phyloP scores from a whole-genome alignment of 2,329 filamentous ascomycete species.

The Teratosphaeria viscida region DNA sequence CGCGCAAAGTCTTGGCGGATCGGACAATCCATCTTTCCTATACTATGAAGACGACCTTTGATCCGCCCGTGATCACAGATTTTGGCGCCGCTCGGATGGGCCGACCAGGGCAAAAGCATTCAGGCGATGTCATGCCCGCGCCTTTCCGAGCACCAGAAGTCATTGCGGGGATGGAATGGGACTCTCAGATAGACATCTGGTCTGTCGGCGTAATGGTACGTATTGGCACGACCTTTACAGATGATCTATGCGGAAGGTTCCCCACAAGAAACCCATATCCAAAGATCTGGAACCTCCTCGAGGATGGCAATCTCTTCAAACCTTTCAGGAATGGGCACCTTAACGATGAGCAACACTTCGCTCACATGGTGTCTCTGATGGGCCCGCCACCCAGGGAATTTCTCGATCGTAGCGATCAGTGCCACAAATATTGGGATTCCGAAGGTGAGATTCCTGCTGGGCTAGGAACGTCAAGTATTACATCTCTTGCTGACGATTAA shows the following conservation, averaged over 20 bases:
- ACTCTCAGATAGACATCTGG: slow-evolving; percentile 11
- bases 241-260: neutral
- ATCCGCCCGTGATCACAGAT: slow-evolving; percentile 7
- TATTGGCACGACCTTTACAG: slow-evolving; percentile 5
- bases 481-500: neutral
- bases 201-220: slow-evolving; percentile 9
- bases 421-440: slow-evolving; percentile 19
- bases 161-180: slow-evolving; percentile 8
- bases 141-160: slow-evolving; percentile 12
- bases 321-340: neutral
- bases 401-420: slow-evolving; percentile 21
- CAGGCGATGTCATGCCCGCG: slow-evolving; percentile 6
- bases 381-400: slow-evolving; percentile 28
- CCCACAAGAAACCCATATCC: neutral
- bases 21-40: slow-evolving; percentile 22
- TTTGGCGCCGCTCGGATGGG: slow-evolving; percentile 7
- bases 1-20: slow-evolving; percentile 20
- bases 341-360: neutral
- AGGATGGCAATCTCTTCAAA: neutral
- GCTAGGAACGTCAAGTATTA: neutral
- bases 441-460: slow-evolving; percentile 18
- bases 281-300: neutral
- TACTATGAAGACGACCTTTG: slow-evolving; percentile 14
- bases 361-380: slow-evolving; percentile 9
- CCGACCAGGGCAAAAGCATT: slow-evolving; percentile 5